phyloP scores from a whole-genome alignment of 257 asterid genomes.

The Rhazya stricta region DNA sequence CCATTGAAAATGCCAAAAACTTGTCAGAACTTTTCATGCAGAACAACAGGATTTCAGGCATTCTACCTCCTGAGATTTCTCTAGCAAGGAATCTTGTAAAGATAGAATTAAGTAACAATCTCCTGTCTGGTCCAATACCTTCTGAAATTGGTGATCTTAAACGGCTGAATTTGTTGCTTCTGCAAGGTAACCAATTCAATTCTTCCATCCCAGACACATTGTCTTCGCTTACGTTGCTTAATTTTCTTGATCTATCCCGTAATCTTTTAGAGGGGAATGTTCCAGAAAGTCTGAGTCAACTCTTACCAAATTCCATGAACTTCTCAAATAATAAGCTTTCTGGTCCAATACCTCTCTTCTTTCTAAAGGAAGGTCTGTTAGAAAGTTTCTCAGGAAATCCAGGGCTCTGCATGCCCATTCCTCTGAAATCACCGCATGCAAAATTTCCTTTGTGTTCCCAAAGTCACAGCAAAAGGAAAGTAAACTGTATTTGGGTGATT shows the following conservation, averaged over 20 bases:
- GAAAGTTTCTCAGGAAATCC: constrained; percentile 76
- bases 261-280: constrained; percentile 53
- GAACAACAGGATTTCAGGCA: constrained; percentile 67
- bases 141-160: constrained; percentile 53
- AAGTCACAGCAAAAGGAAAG: constrained; percentile 29
- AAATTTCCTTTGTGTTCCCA: constrained; percentile 41
- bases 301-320: constrained; percentile 73
- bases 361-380: constrained; percentile 55
- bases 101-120: constrained; percentile 68
- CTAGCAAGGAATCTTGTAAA: constrained; percentile 56
- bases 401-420: constrained; percentile 47
- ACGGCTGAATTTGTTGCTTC: constrained; percentile 52
- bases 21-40: constrained; percentile 79
- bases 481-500: constrained; percentile 49
- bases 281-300: constrained; percentile 44
- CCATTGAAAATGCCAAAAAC: constrained; percentile 50
- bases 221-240: constrained; percentile 49
- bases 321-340: constrained; percentile 71
- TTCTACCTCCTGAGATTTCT: constrained; percentile 64
- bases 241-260: constrained; percentile 72
- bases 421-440: constrained; percentile 21
- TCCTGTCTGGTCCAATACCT: constrained; percentile 70
- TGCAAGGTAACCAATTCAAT: constrained; percentile 57
- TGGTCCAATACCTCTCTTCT: constrained; percentile 66
- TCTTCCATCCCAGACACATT: constrained; percentile 73